Evolutionary conservation across 768 basidiomycete species (phyloP).

Genomic region (Serpula lacrymans): DNA sequence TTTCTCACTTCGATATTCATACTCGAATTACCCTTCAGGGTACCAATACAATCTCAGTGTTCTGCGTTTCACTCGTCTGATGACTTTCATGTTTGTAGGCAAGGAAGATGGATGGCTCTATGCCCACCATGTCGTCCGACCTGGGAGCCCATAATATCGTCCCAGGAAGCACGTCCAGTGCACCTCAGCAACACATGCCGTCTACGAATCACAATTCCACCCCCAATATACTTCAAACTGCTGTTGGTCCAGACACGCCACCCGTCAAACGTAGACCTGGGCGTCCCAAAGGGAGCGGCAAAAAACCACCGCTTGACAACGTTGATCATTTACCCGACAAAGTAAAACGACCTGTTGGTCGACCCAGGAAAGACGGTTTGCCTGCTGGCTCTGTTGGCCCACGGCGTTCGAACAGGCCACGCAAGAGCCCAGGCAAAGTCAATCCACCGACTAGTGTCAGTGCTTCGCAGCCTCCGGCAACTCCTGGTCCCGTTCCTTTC

Average conservation of each 20-base stretch:
- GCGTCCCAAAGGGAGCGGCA: constrained; percentile 76
- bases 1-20: no score
- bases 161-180: constrained; percentile 15
- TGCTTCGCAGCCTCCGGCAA: constrained; percentile 15
- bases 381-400: constrained; percentile 68
- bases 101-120: constrained; percentile 20
- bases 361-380: constrained; percentile 78
- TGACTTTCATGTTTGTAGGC: constrained; percentile 25
- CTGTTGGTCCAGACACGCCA: constrained; percentile 23
- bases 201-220: neutral
- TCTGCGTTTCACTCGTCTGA: no score
- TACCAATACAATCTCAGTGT: no score
- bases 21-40: no score
- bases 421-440: constrained; percentile 36
- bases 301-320: constrained; percentile 50
- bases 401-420: constrained; percentile 38
- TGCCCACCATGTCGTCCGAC: constrained; percentile 24
- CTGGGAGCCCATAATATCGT: constrained; percentile 21
- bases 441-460: constrained; percentile 9
- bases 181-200: neutral
- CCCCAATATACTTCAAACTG: constrained; percentile 10
- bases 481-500: constrained; percentile 29
- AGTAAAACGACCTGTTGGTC: constrained; percentile 74
- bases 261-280: constrained; percentile 68
- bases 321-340: constrained; percentile 43